Percentiles rank a stretch among this genome's conserved stretches.
Conservation (phyloP, 176 grass and related monocot species). For the Oryza glaberrima region DNA sequence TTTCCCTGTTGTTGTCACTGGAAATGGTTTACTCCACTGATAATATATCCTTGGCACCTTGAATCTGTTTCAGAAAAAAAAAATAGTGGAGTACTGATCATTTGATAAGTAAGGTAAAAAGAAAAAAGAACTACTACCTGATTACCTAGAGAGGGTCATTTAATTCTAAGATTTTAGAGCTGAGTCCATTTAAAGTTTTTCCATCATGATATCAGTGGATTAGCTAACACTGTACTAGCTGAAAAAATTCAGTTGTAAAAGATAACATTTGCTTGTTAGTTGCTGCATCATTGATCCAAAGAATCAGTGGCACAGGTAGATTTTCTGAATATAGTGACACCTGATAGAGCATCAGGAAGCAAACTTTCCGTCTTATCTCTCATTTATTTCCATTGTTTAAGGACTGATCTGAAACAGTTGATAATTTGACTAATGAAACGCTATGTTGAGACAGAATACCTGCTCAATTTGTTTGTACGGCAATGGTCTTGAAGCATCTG, state of each 20-base stretch:
- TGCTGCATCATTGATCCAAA: neutral
- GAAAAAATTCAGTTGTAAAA: neutral
- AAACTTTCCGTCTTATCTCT: neutral
- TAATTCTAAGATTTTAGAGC: neutral
- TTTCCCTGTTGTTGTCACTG: constrained; percentile 86
- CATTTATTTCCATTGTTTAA: constrained; percentile 5
- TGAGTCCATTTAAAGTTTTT: neutral
- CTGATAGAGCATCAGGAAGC: neutral
- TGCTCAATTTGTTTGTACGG: constrained; percentile 62
- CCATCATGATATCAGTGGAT: neutral
- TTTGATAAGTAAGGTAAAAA: neutral
- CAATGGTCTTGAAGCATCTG: constrained; percentile 61
- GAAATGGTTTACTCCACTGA: constrained; percentile 65
- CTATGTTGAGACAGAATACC: constrained; percentile 44
- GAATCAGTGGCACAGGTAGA: neutral
- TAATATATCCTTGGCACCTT: constrained; percentile 75
- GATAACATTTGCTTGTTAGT: neutral
- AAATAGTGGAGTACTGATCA: neutral
- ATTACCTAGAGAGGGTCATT: neutral
- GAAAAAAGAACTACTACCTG: neutral
- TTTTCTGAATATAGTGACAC: neutral
- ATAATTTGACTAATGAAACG: neutral
- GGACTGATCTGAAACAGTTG: neutral
- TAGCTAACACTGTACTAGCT: neutral
- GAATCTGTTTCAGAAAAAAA: constrained; percentile 59